Percentiles rank a stretch among this genome's conserved stretches.
phyloP scores from a whole-genome alignment of 192 early-diverging fungal genomes.

The Pilobolus umbonatus region DNA sequence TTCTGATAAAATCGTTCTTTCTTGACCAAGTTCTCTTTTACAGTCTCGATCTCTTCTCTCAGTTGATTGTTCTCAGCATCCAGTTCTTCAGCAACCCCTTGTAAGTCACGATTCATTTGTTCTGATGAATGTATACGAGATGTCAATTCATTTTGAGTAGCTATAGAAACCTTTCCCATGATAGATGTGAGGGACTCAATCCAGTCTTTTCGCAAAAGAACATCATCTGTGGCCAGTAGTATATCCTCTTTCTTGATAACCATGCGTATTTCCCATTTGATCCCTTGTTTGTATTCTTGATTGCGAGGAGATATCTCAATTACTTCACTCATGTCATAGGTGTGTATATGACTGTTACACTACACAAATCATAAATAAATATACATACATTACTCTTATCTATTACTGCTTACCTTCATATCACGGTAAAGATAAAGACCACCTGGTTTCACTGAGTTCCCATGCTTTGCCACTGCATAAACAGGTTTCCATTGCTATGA shows the following conservation, averaged over 20 bases:
- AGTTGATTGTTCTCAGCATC: constrained; percentile 10
- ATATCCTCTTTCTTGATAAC: constrained; percentile 43
- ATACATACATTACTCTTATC: neutral
- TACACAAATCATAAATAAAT: constrained; percentile 3
- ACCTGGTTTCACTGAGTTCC: constrained; percentile 42
- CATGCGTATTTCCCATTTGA: constrained; percentile 45
- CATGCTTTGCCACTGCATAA: constrained; percentile 46
- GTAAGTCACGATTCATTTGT: constrained; percentile 22
- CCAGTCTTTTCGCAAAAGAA: constrained; percentile 42
- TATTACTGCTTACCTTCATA: constrained; percentile 37
- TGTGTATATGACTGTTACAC: constrained; percentile 39
- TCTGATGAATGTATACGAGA: constrained; percentile 31
- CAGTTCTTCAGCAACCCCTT: constrained; percentile 14
- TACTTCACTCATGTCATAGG: constrained; percentile 47
- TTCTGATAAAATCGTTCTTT: constrained; percentile 11
- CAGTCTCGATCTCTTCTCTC: constrained; percentile 15
- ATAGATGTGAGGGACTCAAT: constrained; percentile 43
- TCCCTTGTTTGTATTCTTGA: constrained; percentile 36
- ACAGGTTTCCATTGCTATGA: constrained; percentile 45
- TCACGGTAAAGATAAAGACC: constrained; percentile 46
- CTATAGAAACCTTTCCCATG: constrained; percentile 44
- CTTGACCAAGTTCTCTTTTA: constrained; percentile 2
- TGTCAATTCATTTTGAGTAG: constrained; percentile 39
- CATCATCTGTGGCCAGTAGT: constrained; percentile 43
- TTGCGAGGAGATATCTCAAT: constrained; percentile 39